Base-by-base conservation (phyloP, 208 protist genomes). In the Leishmania lainsoni region DNA sequence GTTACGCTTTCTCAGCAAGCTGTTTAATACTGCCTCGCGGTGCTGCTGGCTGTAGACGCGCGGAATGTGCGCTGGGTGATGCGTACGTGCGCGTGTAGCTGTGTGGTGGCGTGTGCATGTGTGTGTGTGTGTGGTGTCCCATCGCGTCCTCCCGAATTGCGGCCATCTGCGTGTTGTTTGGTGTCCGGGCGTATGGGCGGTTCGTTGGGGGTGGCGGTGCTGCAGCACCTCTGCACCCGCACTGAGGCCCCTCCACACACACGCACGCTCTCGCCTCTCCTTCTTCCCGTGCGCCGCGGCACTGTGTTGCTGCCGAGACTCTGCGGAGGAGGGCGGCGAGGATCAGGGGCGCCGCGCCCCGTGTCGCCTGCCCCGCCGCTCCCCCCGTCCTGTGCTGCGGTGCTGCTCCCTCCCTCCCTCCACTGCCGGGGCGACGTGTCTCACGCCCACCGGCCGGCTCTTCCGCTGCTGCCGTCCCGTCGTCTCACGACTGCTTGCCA, bases 1-100 rank as follows among this genome's bases (percentile, higher is more conserved):
- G 16, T 96, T 91, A 90, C 79, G 93, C 77, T 96, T 96, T 70
- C 85, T 84, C n/a, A 87, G 88, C 54, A 92, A 94, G 76, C 84
- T 96, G 16, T 90, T 94, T 56, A 90, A 95, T 70, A 91, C 93
- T 14, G 91, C 93, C 10, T 91, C 91, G 51, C 90, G 88, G 20
- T 92, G 91, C 75, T 95, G 87, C 80, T 83, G 84, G 73, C 78
- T 86, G 76, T 81, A 77, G 77, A 17, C 45, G 75, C 59, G n/a
- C n/a, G 59, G 59, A 3, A 65, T 22, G 20, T 65, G n/a, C 29
- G 35, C 35, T 39, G 59, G n/a, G 59, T 65, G n/a, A 17, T 29
- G 59, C 10, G 6, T 22, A 65, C 5, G 12, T 1, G 59, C n/a
- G 0, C 0, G 59, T 39, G 59, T 54, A 16, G 51, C 9, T 16